Evolutionary conservation across 140 eudicot species (phyloP).

Genomic region (Ambrosia hybrid): DNA sequence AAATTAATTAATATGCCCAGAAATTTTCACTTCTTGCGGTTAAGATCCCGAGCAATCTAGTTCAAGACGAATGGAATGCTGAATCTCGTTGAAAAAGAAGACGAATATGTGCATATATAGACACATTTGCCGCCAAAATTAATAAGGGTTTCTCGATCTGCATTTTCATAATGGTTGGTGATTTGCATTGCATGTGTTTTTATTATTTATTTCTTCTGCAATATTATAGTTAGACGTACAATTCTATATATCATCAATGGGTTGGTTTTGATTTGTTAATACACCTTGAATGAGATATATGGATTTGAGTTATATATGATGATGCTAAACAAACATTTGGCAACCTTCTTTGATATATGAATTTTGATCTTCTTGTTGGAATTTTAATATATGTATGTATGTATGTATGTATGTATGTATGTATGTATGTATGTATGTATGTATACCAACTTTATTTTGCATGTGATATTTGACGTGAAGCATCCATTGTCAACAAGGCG

Average conservation of each 20-base stretch:
- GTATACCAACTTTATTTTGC: slow-evolving; percentile 6
- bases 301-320: too few species aligned
- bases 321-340: too few species aligned
- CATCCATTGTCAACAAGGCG: neutral
- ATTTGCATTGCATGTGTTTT: slow-evolving; percentile 5
- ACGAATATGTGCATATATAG: neutral
- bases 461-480: slow-evolving; percentile 4
- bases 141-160: slow-evolving; percentile 10
- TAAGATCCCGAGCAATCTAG: neutral
- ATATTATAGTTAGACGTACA: slow-evolving; percentile 3
- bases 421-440: neutral
- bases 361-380: slow-evolving; percentile 8
- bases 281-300: too few species aligned
- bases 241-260: too few species aligned
- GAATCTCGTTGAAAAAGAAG: slow-evolving; percentile 22
- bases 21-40: slow-evolving; percentile 15
- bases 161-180: slow-evolving; percentile 31
- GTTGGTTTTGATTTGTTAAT: too few species aligned
- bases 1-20: slow-evolving; percentile 7
- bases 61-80: slow-evolving; percentile 6
- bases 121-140: slow-evolving; percentile 9
- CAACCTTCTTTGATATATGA: neutral
- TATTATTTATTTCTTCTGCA: neutral
- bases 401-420: too few species aligned
- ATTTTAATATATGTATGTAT: too few species aligned